Evolutionary conservation across 2,329 filamentous ascomycete genomes (phyloP).

Genomic region (Cladobotryum protrusum): DNA sequence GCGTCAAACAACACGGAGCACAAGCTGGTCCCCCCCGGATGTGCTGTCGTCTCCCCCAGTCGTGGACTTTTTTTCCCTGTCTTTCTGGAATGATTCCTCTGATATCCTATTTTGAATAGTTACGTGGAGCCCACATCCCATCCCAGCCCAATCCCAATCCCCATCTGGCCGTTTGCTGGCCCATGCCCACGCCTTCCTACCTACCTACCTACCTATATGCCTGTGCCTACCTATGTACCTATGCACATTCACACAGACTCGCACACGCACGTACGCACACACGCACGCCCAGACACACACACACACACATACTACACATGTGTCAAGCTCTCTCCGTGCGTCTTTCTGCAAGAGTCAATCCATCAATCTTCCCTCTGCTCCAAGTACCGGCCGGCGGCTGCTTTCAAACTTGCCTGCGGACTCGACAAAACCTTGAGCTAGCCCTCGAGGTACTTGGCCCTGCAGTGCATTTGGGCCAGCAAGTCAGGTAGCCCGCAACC

Average conservation of each 20-base stretch:
- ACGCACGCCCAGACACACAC: too few relatives aligned
- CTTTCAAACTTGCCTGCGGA: background rate
- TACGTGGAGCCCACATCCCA: too few relatives aligned
- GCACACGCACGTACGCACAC: background rate
- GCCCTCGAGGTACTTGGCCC: too few relatives aligned
- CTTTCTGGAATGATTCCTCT: slow-evolving; percentile 11
- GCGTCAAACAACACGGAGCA: slow-evolving; percentile 1
- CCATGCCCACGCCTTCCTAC: too few relatives aligned
- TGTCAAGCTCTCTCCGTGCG: background rate
- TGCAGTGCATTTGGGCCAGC: too few relatives aligned
- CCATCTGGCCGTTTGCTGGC: too few relatives aligned
- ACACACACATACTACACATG: background rate
- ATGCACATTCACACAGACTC: too few relatives aligned
- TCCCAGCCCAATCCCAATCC: too few relatives aligned
- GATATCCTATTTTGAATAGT: background rate
- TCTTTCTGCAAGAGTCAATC: background rate
- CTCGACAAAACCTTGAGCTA: too few relatives aligned
- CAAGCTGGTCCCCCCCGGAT: background rate
- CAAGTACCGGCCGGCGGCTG: background rate
- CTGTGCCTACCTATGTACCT: too few relatives aligned
- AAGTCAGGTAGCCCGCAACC: background rate
- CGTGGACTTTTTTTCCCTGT: slow-evolving; percentile 1
- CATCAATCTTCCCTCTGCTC: background rate
- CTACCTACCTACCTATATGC: too few relatives aligned
- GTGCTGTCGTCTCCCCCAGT: background rate